These are phyloP conservation scores for Rubroboletus pulcherrimus DNA, from an alignment of 768 basidiomycete genomes.

Conservation along the genomic window DNA sequence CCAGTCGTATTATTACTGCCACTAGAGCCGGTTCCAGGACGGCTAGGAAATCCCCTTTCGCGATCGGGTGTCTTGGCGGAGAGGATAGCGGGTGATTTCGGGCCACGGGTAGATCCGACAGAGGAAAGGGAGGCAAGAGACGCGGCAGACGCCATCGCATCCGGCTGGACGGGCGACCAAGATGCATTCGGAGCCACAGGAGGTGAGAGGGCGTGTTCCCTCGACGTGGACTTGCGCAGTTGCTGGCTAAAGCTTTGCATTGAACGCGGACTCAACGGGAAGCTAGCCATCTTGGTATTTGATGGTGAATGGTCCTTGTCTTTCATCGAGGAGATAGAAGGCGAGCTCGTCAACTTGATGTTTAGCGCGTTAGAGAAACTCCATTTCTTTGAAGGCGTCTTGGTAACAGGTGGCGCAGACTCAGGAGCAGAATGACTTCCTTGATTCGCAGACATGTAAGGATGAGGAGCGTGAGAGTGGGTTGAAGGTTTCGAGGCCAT, in stretches of 20 bases:
- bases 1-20: conserved; percentile 64
- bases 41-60: conserved; percentile 46
- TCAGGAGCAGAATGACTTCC: conserved; percentile 40
- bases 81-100: conserved; percentile 40
- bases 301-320: conserved; percentile 38
- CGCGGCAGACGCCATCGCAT: conserved; percentile 75
- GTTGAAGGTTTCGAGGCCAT: conserved; percentile 21
- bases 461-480: conserved; percentile 32
- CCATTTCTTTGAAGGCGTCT: conserved; percentile 95
- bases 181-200: conserved; percentile 40
- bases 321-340: conserved; percentile 53
- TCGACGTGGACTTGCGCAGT: conserved; percentile 64
- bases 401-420: conserved; percentile 46
- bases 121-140: conserved; percentile 75
- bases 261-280: conserved; percentile 64
- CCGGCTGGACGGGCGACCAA: conserved; percentile 70
- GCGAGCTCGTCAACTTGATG: conserved; percentile 65
- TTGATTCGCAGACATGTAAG: conserved; percentile 38
- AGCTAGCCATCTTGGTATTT: conserved; percentile 45
- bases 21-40: conserved; percentile 75
- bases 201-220: conserved; percentile 53
- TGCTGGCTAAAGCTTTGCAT: conserved; percentile 61
- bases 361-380: conserved; percentile 87
- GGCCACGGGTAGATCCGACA: conserved; percentile 56
- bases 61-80: conserved; percentile 65